Base-by-base conservation (phyloP, 2,329 filamentous ascomycete species). In the Beauveria brongniartii region DNA sequence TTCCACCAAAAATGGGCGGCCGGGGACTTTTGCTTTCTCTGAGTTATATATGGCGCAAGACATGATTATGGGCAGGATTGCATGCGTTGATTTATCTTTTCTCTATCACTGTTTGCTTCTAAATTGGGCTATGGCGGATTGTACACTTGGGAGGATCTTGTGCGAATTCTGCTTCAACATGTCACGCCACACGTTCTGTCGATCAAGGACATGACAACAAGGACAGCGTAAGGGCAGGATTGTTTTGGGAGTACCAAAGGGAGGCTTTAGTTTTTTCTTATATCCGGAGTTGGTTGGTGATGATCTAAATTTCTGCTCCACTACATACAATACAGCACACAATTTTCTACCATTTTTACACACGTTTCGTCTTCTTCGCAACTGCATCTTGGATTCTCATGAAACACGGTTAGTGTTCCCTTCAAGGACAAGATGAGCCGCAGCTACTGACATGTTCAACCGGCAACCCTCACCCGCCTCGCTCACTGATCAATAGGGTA, bases 21-120 rank as follows among this genome's bases (percentile, higher is more conserved):
- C 26, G 51, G 51, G 28, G 61, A 53, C 52, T 65, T 37, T 61
- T 37, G 46, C 41, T 46, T 47, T 54, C 63, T 55, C 57, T 56
- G 60, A 46, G 30, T 22, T 55, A 51, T 53, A 26, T 30, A 47
- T 28, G 57, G 57, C 48, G 48, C 57, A 46, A 44, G 24, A 44
- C 26, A 26, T 57, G 34, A 57, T 46, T 34, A 20, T 48, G 47
- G 51, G 41, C 56, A 58, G 54, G 50, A 28, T 26, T 30, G 47
- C 48, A 37, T 37, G 52, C 59, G 41, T 55, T 59, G 34, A 37
- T 18, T 56, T 54, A 18, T 54, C 34, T 44, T 63, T 62, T 34
- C 34, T 59, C 28, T 9, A 30, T 44, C 56, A 14, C 58, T n/a
- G 22, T 55, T 48, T 55, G 12, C 54, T 57, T 58, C 53, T 52